Conservation (phyloP, 768 basidiomycete genomes). For the Agaricus subrufescens region DNA sequence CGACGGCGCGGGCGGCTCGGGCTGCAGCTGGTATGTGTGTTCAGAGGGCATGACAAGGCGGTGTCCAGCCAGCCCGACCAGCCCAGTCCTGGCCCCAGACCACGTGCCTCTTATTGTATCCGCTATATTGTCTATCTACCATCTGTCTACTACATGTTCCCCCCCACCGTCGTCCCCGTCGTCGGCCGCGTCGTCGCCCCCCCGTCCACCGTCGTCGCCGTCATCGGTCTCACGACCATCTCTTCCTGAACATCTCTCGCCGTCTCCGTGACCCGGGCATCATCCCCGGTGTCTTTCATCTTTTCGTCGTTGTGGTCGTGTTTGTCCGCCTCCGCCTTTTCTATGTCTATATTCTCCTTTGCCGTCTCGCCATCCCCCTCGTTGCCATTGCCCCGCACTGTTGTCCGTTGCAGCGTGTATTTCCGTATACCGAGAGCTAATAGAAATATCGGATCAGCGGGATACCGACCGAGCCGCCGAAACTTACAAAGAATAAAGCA, state of each 20-base stretch:
- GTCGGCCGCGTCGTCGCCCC: not conserved
- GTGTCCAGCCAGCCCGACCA: slow-evolving; percentile 5
- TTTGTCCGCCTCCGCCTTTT: slow-evolving; percentile 7
- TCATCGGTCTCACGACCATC: not conserved
- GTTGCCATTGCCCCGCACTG: slow-evolving; percentile 34
- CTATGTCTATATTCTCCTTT: slow-evolving; percentile 15
- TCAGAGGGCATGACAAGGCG: slow-evolving; percentile 47
- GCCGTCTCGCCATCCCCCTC: slow-evolving; percentile 14
- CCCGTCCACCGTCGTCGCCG: slow-evolving; percentile 1
- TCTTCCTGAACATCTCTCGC: not conserved
- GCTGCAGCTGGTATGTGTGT: slow-evolving; percentile 22
- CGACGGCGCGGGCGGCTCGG: not conserved
- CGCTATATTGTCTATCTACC: not conserved
- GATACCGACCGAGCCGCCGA: not conserved
- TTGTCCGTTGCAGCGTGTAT: slow-evolving; percentile 53
- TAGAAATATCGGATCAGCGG: not conserved
- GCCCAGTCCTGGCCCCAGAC: slow-evolving; percentile 1
- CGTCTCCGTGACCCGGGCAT: not conserved
- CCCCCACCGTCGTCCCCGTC: slow-evolving; percentile 5
- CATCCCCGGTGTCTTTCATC: not conserved
- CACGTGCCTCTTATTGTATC: slow-evolving; percentile 1
- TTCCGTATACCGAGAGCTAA: slow-evolving; percentile 52
- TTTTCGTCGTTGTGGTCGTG: not conserved
- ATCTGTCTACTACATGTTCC: not conserved
- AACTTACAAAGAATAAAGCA: slow-evolving; percentile 46